A percentile compares a stretch with the other conserved stretches of the same genome.
Conservation (phyloP, 345 rosid genomes). For the Brassica carinata region DNA sequence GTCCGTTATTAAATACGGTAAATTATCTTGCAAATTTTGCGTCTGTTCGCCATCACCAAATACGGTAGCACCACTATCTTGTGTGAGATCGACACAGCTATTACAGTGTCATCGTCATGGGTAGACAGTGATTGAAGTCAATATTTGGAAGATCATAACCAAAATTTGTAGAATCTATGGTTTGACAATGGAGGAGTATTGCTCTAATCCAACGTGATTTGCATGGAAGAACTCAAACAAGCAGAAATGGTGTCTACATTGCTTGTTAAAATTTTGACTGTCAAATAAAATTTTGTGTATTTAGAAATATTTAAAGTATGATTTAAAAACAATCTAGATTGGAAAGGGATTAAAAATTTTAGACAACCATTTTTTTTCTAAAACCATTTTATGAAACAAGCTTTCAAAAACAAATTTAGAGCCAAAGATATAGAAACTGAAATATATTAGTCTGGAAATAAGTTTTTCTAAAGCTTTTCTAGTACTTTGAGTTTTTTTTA, state of each 20-base stretch:
- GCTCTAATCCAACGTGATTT: not conserved
- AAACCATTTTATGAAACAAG: too few species aligned
- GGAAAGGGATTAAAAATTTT: too few species aligned
- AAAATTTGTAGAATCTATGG: not conserved
- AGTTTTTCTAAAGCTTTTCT: too few species aligned
- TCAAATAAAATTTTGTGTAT: too few species aligned
- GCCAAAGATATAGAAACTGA: too few species aligned
- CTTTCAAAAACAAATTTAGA: too few species aligned
- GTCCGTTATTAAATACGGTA: not conserved
- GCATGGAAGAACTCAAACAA: not conserved
- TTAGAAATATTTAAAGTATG: too few species aligned
- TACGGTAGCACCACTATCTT: not conserved
- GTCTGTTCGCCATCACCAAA: not conserved
- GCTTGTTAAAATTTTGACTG: too few species aligned
- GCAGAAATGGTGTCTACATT: not conserved
- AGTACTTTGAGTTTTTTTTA: too few species aligned
- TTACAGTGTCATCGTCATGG: not conserved
- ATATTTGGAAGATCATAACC: not conserved
- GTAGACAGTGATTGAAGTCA: constrained; percentile 2
- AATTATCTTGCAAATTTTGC: not conserved
- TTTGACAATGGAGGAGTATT: not conserved
- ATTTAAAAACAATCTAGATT: too few species aligned
- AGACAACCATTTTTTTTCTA: too few species aligned
- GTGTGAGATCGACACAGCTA: not conserved
- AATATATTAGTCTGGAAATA: too few species aligned